These are phyloP conservation scores for Termitomyces sp. DNA, from an alignment of 768 basidiomycete species.

Conservation along the genomic window DNA sequence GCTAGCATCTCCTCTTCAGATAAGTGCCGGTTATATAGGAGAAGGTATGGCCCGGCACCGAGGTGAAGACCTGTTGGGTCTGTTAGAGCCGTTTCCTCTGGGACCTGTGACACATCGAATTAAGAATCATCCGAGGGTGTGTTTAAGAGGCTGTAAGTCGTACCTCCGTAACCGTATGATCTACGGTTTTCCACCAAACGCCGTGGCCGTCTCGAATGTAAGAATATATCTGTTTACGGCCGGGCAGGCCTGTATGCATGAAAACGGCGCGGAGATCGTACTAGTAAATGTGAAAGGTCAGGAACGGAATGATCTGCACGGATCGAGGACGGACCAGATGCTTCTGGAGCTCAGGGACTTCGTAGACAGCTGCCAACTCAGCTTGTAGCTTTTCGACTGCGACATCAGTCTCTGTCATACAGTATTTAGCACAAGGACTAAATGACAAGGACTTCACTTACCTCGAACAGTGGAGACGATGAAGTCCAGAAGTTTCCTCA, in stretches of 20 bases:
- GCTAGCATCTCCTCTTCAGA: slow-evolving; percentile 31
- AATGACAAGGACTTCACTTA: slow-evolving; percentile 18
- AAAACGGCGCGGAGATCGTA: slow-evolving; percentile 81
- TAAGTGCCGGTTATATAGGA: slow-evolving; percentile 59
- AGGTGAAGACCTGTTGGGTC: slow-evolving; percentile 73
- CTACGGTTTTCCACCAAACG: slow-evolving; percentile 80
- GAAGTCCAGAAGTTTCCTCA: slow-evolving; percentile 48
- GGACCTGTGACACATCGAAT: slow-evolving; percentile 42
- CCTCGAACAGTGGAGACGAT: slow-evolving; percentile 56
- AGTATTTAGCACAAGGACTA: background rate
- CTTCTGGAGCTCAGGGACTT: slow-evolving; percentile 63
- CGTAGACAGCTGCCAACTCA: slow-evolving; percentile 44
- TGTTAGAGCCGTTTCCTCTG: slow-evolving; percentile 65
- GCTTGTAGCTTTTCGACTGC: slow-evolving; percentile 41
- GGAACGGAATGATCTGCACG: background rate
- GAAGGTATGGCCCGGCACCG: slow-evolving; percentile 72
- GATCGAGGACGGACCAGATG: slow-evolving; percentile 41
- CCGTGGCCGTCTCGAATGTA: slow-evolving; percentile 64
- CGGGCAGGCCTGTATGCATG: slow-evolving; percentile 74
- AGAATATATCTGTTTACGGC: slow-evolving; percentile 74
- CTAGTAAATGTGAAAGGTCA: slow-evolving; percentile 29
- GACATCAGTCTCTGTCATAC: slow-evolving; percentile 46
- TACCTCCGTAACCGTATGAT: slow-evolving; percentile 66
- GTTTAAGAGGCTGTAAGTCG: background rate
- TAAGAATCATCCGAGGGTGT: background rate